phyloP scores from a whole-genome alignment of 257 asterid genomes.

The Asclepias syriaca region DNA sequence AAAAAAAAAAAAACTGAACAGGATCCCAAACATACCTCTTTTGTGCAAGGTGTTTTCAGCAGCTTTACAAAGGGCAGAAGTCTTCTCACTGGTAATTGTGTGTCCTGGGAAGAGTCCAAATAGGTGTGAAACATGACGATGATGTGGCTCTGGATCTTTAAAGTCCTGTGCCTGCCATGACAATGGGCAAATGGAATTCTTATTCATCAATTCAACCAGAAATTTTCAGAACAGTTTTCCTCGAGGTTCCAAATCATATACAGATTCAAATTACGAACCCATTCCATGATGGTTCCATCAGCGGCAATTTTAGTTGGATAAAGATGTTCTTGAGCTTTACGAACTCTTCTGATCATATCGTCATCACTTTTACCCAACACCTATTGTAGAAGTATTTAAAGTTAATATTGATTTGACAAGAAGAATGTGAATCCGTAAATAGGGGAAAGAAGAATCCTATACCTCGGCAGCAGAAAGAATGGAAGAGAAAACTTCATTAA shows the following conservation, averaged over 20 bases:
- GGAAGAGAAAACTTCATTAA: constrained; percentile 54
- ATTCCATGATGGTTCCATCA: constrained; percentile 83
- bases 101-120: constrained; percentile 78
- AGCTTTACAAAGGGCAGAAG: constrained; percentile 67
- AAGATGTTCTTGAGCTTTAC: constrained; percentile 55
- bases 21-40: constrained; percentile 42
- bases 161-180: constrained; percentile 58
- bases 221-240: too few relatives aligned
- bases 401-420: not conserved
- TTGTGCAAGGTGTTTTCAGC: constrained; percentile 45
- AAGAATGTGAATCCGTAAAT: not conserved
- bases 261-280: constrained; percentile 40
- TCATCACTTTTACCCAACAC: constrained; percentile 51
- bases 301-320: constrained; percentile 47
- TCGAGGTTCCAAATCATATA: not conserved
- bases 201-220: not conserved
- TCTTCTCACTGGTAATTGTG: constrained; percentile 40
- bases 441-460: constrained; percentile 4
- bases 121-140: constrained; percentile 73
- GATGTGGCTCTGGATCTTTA: constrained; percentile 64
- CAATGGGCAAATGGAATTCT: not conserved
- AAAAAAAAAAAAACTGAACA: not conserved
- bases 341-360: constrained; percentile 47
- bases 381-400: constrained; percentile 21
- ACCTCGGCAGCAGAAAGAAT: constrained; percentile 71